Base-by-base conservation (phyloP, 2,329 filamentous ascomycete genomes). In the Cladophialophora psammophila region DNA sequence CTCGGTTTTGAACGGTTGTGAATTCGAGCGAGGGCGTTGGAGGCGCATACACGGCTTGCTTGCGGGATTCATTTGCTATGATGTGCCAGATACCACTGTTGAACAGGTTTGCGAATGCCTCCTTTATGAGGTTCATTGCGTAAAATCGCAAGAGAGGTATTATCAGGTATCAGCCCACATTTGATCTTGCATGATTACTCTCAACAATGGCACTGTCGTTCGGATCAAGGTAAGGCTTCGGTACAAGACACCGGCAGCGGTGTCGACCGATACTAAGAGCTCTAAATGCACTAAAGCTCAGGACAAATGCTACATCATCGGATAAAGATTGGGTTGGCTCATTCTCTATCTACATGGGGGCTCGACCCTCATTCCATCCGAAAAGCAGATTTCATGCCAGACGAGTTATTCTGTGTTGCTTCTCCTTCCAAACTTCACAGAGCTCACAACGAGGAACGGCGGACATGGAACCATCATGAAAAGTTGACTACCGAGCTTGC, bases 251-350 rank as follows among this genome's bases (percentile, higher is more conserved):
- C 20, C 4, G 20, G 45, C 45, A 12, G 45, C 20, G 10, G 9
- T 50, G 5, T 12, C 18, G 18, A 26, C 20, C 12, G 45, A 31
- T 50, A 20, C 45, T 50, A 5, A 5, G 20, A 10, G 10, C 13
- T 50, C 26, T 31, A 20, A 20, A 31, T 12, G 12, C 5, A 31
- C 5, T 10, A 26, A 31, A 50, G 20, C 45, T 13, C 18, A 12
- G 45, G 18, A 50, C 20, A 26, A 13, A 50, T 13, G 45, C 42
- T 15, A 18, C 34, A n/a, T 9, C 9, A 34, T 34, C 66, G 70
- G 70, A 71, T 71, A 68, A 54, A 68, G 69, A 73, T 72, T 71
- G 67, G 71, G 70, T 71, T 69, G 63, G 60, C 71, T 69, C 57
- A 38, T 65, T 63, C 38, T 55, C 26, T 42, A 15, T 54, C 15